Conservation (phyloP, 441 rosid genomes). For the Bocquillonia castaneifolia region DNA sequence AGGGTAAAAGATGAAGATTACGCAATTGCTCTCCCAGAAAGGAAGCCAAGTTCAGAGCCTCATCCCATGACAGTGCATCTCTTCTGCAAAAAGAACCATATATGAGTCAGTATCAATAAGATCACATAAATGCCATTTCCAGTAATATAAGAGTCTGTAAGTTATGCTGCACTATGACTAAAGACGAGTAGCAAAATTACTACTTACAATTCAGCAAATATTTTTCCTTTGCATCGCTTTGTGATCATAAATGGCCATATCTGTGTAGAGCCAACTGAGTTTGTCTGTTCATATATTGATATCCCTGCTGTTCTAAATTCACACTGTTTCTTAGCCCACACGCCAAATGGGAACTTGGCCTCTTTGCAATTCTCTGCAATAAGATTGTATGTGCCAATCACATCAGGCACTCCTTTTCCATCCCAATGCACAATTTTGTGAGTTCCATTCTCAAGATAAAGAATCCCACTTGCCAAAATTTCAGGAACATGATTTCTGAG, state of each 20-base stretch:
- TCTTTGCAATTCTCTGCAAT: slow-evolving; percentile 34
- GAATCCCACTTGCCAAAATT: slow-evolving; percentile 73
- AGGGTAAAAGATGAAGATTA: slow-evolving; percentile 72
- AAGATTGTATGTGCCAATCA: slow-evolving; percentile 45
- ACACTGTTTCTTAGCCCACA: slow-evolving; percentile 70
- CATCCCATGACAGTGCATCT: slow-evolving; percentile 60
- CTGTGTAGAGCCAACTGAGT: slow-evolving; percentile 36
- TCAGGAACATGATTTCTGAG: slow-evolving; percentile 68
- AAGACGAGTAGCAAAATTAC: background rate
- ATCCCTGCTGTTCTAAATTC: slow-evolving; percentile 54
- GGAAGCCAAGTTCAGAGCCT: slow-evolving; percentile 58
- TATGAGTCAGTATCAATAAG: slow-evolving; percentile 9
- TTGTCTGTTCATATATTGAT: slow-evolving; percentile 31
- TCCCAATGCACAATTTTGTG: slow-evolving; percentile 69
- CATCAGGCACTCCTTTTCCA: slow-evolving; percentile 75
- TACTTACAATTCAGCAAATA: slow-evolving; percentile 82
- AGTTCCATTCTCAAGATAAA: slow-evolving; percentile 64
- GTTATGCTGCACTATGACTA: slow-evolving; percentile 14
- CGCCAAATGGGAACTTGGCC: slow-evolving; percentile 62
- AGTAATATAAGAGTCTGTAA: slow-evolving; percentile 10
- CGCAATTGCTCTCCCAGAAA: slow-evolving; percentile 80
- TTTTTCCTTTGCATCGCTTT: slow-evolving; percentile 86
- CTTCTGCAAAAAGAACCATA: slow-evolving; percentile 51
- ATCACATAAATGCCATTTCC: slow-evolving; percentile 10
- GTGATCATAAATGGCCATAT: slow-evolving; percentile 90